Evolutionary conservation across 805 yeast species (phyloP).

Genomic region (Scheffersomyces ergatensis): DNA sequence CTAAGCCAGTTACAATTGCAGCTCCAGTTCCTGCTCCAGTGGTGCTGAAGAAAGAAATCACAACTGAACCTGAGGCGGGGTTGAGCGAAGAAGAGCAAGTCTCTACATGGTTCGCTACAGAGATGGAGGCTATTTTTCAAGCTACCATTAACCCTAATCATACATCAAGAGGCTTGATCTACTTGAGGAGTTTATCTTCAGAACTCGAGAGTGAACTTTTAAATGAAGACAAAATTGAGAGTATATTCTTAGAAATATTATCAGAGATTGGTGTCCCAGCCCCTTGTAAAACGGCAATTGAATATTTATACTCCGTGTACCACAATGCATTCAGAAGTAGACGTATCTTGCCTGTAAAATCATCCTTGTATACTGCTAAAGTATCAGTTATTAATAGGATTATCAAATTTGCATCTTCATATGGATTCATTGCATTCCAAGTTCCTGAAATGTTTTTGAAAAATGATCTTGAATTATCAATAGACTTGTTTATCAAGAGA

Average conservation of each 20-base stretch:
- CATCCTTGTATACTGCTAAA: slow-evolving; percentile 35
- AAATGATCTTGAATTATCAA: slow-evolving; percentile 29
- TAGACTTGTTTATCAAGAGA: slow-evolving; percentile 21
- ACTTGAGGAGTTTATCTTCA: slow-evolving; percentile 20
- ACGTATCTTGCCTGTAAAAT: slow-evolving; percentile 42
- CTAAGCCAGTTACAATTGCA: neutral
- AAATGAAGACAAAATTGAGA: slow-evolving; percentile 40
- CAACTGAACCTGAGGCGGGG: slow-evolving; percentile 1
- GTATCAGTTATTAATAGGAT: slow-evolving; percentile 44
- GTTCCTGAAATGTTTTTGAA: slow-evolving; percentile 60
- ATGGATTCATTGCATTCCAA: slow-evolving; percentile 67
- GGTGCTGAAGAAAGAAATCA: neutral
- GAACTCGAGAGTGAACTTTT: slow-evolving; percentile 21
- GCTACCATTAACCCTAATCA: slow-evolving; percentile 25
- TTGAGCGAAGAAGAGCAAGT: slow-evolving; percentile 16
- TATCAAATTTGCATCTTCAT: slow-evolving; percentile 51
- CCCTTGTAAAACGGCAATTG: slow-evolving; percentile 35
- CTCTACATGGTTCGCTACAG: slow-evolving; percentile 40
- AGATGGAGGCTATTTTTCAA: slow-evolving; percentile 35
- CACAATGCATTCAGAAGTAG: slow-evolving; percentile 35
- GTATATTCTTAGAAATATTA: slow-evolving; percentile 52
- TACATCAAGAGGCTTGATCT: slow-evolving; percentile 12
- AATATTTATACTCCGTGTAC: slow-evolving; percentile 49
- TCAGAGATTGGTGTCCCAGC: slow-evolving; percentile 51
- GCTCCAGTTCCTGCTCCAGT: neutral